These are phyloP conservation scores for Solanum virginianum DNA, from an alignment of 257 asterid species.

Conservation along the genomic window DNA sequence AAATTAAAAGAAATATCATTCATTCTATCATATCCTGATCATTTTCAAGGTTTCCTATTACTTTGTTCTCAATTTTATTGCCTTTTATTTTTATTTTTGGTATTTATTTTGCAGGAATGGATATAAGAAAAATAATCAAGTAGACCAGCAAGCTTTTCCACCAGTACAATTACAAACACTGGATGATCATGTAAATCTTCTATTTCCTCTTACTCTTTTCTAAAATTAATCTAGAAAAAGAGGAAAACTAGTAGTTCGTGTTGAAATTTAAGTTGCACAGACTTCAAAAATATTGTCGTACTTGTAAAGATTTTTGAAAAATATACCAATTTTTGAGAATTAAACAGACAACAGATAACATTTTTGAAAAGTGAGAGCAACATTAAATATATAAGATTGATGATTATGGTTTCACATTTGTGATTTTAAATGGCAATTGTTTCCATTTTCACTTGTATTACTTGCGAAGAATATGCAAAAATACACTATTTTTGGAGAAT, in stretches of 20 bases:
- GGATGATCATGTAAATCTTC: slow-evolving; percentile 30
- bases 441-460: not conserved
- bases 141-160: slow-evolving; percentile 21
- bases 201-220: not conserved
- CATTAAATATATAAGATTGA: not conserved
- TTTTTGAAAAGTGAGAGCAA: not conserved
- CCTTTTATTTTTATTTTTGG: not conserved
- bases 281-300: not conserved
- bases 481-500: accelerated
- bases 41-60: not conserved
- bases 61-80: too few relatives aligned
- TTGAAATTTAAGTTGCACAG: accelerated
- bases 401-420: not conserved
- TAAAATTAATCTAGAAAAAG: too few relatives aligned
- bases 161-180: slow-evolving; percentile 38
- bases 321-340: accelerated
- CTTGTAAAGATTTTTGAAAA: accelerated
- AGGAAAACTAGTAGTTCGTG: too few relatives aligned
- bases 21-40: not conserved
- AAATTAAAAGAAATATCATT: not conserved
- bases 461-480: accelerated
- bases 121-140: slow-evolving; percentile 3
- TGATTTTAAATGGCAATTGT: not conserved
- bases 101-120: slow-evolving; percentile 14
- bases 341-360: accelerated